Evolutionary conservation across 495 filamentous ascomycete genomes (phyloP).

Genomic region (Geopyxis carbonaria): DNA sequence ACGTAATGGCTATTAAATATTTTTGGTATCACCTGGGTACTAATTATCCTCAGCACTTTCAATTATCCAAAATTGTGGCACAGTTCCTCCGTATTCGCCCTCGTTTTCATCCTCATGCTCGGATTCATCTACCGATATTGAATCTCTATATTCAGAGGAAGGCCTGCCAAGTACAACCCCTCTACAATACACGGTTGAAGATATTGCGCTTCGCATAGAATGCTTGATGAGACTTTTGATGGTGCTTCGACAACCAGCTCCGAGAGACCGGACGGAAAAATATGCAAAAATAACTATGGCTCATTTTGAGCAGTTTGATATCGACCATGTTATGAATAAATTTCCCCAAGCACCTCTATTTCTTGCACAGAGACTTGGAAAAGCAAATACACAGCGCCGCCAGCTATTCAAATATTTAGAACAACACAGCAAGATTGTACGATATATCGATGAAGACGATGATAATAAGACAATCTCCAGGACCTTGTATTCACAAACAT

Average conservation of each 20-base stretch:
- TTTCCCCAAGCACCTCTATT: conserved; percentile 8
- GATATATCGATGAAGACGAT: conserved; percentile 4
- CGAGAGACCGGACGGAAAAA: conserved; percentile 19
- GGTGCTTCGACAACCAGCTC: conserved; percentile 19
- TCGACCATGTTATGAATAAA: conserved; percentile 23
- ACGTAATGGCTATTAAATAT: no score
- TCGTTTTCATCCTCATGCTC: no score
- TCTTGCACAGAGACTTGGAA: conserved; percentile 15
- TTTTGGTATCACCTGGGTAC: no score
- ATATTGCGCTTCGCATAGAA: conserved; percentile 10
- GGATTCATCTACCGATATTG: no score
- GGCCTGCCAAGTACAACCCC: no score
- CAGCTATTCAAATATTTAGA: conserved; percentile 12
- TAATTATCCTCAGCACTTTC: no score
- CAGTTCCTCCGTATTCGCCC: no score
- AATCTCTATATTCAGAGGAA: no score
- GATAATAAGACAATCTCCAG: no score
- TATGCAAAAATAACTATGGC: conserved; percentile 24
- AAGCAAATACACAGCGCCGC: conserved; percentile 24
- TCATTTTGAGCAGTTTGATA: conserved; percentile 25
- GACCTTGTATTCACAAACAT: no score
- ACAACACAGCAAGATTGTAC: conserved; percentile 7
- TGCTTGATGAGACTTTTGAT: conserved; percentile 14
- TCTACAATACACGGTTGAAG: no score
- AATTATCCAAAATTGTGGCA: no score